Evolutionary conservation across 116 monocot genomes (phyloP), one percentile per base, ranked within the genome.

Genomic region (Phalaenopsis hybrid): DNA sequence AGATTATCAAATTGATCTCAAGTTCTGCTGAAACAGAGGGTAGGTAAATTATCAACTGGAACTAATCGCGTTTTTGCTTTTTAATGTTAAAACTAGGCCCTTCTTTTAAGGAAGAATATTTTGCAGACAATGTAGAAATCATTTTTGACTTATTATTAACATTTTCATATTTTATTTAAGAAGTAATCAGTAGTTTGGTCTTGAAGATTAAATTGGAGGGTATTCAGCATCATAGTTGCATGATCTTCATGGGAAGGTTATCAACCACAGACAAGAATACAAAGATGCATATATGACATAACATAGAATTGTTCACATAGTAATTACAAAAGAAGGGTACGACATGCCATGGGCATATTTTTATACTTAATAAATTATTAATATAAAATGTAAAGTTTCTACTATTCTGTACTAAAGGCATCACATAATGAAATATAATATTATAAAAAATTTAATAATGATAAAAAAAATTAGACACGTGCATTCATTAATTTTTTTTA

Each of bases 1-100:
- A 88, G 81, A 90, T 94, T 63, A 93, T 97, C 65, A 94, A 90
- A 87, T 76, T 97, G 57, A 86, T 94, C 65, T 92, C 93, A 80
- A 78, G 82, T 81, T 61, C 68, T 51, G 79, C 55, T 85, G 85
- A 37, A 1, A 65, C 75, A 33, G 87, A 87, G 87, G 93, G 93
- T 93, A 88, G 28, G 18, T 48, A 6, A 59, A 41, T 18, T 13
- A 44, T 82, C 25, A 51, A 68, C 75, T 79, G 79, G 55, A 52
- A 23, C 68, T 83, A 69, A 20, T 70, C 28, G 44, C 25, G 51
- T 21, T 28, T 15, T 77, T 77, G 31, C 44, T 1, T 6, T 73
- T 73, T 10, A 45, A 75, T 44, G 75, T 37, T 46, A 75, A 45
- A 44, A 75, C n/a, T n/a, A n/a, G n/a, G n/a, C n/a, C n/a, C n/a